These are phyloP conservation scores for Suhomyces sp. DNA, from an alignment of 805 yeast genomes.

Conservation along the genomic window DNA sequence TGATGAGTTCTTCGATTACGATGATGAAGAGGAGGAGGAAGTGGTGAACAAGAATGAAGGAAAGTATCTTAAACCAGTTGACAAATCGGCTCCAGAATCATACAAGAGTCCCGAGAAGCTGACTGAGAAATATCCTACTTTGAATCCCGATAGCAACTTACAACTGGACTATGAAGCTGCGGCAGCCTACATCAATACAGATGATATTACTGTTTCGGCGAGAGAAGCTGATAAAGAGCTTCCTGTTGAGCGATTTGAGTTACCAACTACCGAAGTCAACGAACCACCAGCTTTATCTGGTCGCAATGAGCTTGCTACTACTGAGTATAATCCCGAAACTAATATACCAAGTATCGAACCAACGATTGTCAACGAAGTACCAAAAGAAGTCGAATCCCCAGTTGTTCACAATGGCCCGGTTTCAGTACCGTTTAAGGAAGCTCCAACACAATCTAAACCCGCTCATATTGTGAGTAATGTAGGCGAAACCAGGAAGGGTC, in stretches of 20 bases:
- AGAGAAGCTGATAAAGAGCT: not conserved
- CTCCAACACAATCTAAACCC: not conserved
- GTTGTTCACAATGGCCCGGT: not conserved
- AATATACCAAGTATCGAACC: not conserved
- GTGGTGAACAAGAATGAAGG: not conserved
- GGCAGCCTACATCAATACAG: not conserved
- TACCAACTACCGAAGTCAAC: not conserved
- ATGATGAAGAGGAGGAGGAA: not conserved
- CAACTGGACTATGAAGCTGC: slow-evolving; percentile 1
- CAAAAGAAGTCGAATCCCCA: not conserved
- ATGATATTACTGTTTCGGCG: not conserved
- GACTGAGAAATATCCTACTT: not conserved
- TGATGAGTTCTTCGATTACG: not conserved
- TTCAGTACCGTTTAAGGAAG: not conserved
- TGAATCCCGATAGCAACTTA: not conserved
- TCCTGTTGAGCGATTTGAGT: not conserved
- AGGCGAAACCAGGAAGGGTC: not conserved
- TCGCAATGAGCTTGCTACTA: not conserved
- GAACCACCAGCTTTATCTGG: not conserved
- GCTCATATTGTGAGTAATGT: not conserved
- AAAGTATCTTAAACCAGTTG: not conserved
- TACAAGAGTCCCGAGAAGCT: not conserved
- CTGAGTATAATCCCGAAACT: not conserved
- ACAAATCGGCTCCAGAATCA: not conserved
- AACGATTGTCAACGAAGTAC: not conserved